phyloP scores from a whole-genome alignment of 192 early-diverging fungal genomes.

The Coemansia sp. region DNA sequence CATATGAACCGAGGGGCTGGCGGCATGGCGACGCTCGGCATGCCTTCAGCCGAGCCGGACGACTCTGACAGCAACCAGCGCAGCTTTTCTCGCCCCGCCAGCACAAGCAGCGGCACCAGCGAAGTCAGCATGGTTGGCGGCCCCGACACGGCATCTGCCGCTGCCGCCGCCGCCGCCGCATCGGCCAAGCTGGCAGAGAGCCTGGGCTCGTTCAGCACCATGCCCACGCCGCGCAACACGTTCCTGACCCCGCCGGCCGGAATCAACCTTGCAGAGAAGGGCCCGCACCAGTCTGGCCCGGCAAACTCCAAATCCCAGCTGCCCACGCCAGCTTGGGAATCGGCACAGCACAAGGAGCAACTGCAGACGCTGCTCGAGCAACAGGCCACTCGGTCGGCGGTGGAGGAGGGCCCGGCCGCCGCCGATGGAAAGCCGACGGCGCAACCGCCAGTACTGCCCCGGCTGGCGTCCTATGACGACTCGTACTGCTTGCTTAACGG shows the following conservation, averaged over 20 bases:
- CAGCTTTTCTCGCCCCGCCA: constrained; percentile 32
- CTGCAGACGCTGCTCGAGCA: constrained; percentile 33
- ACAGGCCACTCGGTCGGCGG: constrained; percentile 7
- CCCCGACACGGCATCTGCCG: neutral
- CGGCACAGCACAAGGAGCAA: constrained; percentile 33
- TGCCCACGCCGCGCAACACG: constrained; percentile 47
- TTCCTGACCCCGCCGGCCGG: constrained; percentile 44
- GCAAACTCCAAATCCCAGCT: neutral
- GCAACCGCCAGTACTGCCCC: neutral
- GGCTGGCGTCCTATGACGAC: constrained; percentile 38
- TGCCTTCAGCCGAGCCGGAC: constrained; percentile 12
- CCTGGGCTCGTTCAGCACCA: constrained; percentile 41
- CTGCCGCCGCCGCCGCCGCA: neutral
- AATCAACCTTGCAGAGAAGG: constrained; percentile 23
- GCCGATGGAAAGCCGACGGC: neutral
- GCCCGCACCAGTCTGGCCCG: neutral
- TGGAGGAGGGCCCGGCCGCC: neutral
- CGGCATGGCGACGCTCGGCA: constrained; percentile 10
- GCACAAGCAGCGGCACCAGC: constrained; percentile 44
- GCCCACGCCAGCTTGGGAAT: constrained; percentile 19
- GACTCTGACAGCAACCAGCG: constrained; percentile 9
- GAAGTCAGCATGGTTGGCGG: constrained; percentile 21
- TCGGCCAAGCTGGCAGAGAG: constrained; percentile 19
- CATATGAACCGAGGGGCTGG: neutral
- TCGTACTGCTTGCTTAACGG: constrained; percentile 32